Base-by-base conservation (phyloP, 805 yeast species). In the Metschnikowia noctiluminum region DNA sequence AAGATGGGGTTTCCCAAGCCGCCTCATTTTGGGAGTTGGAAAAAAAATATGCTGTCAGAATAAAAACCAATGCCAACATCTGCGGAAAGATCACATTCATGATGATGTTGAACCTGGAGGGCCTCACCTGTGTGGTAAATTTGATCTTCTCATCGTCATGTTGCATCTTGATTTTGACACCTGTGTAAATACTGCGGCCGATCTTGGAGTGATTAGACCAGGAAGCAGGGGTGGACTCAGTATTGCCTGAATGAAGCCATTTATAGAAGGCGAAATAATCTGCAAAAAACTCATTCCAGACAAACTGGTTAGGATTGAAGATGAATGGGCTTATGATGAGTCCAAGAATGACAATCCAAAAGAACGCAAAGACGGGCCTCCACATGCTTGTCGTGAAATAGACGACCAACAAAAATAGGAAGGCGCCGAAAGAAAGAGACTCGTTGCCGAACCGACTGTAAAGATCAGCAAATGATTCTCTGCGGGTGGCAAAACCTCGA, bases 261-360 rank as follows among this genome's bases (percentile, higher is more conserved):
- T 89, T 81, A 63, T 91, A 85, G 72, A 81, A 94, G 65, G 89
- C 96, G 69, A 96, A 82, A 80, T 94, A 94, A 70, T 94, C 99
- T 66, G 92, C 82, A 73, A 92, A 89, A 81, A 87, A 92, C 71
- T 91, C 97, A 66, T 85, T 87, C 91, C 95, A 86, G 44, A 97
- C 83, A 70, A 91, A 94, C 76, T 94, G 98, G 73, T 92, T 97
- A 42, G 99, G 99, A 73, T 94, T 94, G 82, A 89, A 94, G 52
- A 94, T 64, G 69, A 92, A 90, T 62, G 99, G 99, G 42, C 98
- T 85, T 59, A 89, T 81, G 73, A 89, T 79, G 73, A 94, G 78
- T 3, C 98, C 88, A 42, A 90, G 77, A 59, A 90, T 75, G 15
- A 96, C 86, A 51, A 94, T 85, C 97, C 98, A 94, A 82, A 94